Evolutionary conservation across 2,329 filamentous ascomycete genomes (phyloP).

Genomic region (Monilinia aucupariae): DNA sequence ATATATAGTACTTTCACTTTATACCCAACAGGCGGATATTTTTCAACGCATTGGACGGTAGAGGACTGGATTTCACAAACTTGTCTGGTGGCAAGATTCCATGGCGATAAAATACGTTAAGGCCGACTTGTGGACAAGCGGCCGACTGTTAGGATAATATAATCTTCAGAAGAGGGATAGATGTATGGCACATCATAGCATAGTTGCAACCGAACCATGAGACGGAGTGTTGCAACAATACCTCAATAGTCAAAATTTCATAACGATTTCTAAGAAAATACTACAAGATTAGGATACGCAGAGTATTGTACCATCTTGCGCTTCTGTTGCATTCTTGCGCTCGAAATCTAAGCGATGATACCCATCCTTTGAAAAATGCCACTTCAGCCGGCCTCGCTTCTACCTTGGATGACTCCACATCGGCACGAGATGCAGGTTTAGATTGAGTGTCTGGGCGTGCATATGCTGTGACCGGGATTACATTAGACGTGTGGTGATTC

Average conservation of each 20-base stretch:
- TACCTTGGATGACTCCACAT: no score
- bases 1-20: background rate
- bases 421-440: background rate
- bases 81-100: background rate
- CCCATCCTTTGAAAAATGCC: no score
- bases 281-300: background rate
- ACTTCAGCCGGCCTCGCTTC: no score
- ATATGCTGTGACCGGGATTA: slow-evolving; percentile 7
- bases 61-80: background rate
- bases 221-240: background rate
- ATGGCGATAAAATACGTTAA: slow-evolving; percentile 9
- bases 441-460: slow-evolving; percentile 1
- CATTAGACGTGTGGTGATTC: background rate
- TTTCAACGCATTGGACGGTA: slow-evolving; percentile 9
- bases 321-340: background rate
- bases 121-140: background rate
- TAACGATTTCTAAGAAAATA: background rate
- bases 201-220: background rate
- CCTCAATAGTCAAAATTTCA: background rate
- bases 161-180: background rate
- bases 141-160: background rate
- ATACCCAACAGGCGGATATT: slow-evolving; percentile 2
- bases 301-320: background rate
- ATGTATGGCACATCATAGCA: background rate
- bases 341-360: background rate